Evolutionary conservation across 805 yeast species (phyloP), one percentile per base, ranked within the genome.

Genomic region (Candida sonorensis): DNA sequence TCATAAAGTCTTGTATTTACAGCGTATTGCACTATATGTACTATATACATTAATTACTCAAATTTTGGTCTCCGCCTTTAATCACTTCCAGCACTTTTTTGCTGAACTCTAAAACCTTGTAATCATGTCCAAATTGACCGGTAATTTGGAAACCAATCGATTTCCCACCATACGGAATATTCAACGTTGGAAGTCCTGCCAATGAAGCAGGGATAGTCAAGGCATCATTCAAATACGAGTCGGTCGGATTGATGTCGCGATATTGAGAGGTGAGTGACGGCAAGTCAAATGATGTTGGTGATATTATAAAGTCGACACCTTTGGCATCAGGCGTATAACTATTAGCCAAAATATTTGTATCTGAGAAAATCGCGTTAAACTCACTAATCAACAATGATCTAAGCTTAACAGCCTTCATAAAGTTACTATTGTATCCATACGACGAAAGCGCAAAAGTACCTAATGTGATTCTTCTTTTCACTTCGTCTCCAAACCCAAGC

Each of bases 381-480:
- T 88, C 88, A 7, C 64, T 45, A 14, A 75, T 77, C 12, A 92
- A 47, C 30, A 60, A 55, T 10, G 72, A 56, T 34, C 98, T 68
- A 9, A 85, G 61, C 15, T 66, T 59, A 27, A 79, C 81, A 0
- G 98, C 97, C 45, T 76, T 78, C 27, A 77, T 54, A 53, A 76
- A 92, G 50, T 86, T 88, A 45, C 80, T 81, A 21, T 72, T 58
- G 46, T 65, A 77, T 0, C 87, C 78, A 30, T 75, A 85, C 0
- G 95, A 73, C 8, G 87, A 81, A 31, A 92, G 62, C 33, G 86
- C 84, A 57, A 81, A 88, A 39, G 86, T 85, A 2, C 99, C 99
- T 18, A 92, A 59, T 7, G 84, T 57, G 22, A 92, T 77, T 48
- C 99, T 72, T 31, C 85, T 71, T 52, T 81, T 77, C 1, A 87